Base-by-base conservation (phyloP, 345 rosid genomes). In the Xanthoceras sorbifolium region DNA sequence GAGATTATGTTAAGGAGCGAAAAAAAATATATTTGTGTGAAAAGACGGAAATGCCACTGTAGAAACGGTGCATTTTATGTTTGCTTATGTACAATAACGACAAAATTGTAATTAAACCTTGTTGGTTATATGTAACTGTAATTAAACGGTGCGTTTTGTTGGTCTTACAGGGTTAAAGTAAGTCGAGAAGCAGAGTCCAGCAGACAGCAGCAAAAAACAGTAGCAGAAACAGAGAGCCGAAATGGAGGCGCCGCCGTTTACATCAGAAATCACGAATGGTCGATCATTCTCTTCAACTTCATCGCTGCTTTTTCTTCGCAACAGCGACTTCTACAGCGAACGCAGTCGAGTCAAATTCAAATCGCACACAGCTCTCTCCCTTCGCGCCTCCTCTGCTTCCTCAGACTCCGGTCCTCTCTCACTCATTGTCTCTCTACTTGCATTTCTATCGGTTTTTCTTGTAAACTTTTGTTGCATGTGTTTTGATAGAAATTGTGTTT, bases 331-430 rank as follows among this genome's bases (percentile, higher is more conserved):
- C 48, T 64, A 52, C 34, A 32, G 46, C 50, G 72, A 69, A 44
- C 73, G 40, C 72, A 81, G 31, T 46, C 64, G 79, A 54, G 80
- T 78, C 73, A 87, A 91, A 67, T 76, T 84, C 82, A 87, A 83
- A 68, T 83, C 87, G 0, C 78, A 64, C 9, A 17, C 84, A 61
- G 77, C 83, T 73, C 74, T 92, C 85, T 70, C 89, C 20, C 78
- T 92, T 48, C 87, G 92, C 46, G 87, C 97, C 73, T 81, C 96
- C 68, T 83, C 92, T 75, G 79, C 94, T 63, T 32, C 36, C 36
- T 4, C 46, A 10, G 46, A 42, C 34, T 22, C 79, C 8, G 93
- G 98, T 95, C 44, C 50, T n/a, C 74, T 34, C 68, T 67, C 72
- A 46, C 48, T 67, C 26, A 20, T 15, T 55, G 5, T 55, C 44